Percentiles rank a stretch among this genome's conserved stretches.
These are phyloP conservation scores for Fusarium decemcellulare DNA, from an alignment of 2,329 filamentous ascomycete species.

Conservation along the genomic window DNA sequence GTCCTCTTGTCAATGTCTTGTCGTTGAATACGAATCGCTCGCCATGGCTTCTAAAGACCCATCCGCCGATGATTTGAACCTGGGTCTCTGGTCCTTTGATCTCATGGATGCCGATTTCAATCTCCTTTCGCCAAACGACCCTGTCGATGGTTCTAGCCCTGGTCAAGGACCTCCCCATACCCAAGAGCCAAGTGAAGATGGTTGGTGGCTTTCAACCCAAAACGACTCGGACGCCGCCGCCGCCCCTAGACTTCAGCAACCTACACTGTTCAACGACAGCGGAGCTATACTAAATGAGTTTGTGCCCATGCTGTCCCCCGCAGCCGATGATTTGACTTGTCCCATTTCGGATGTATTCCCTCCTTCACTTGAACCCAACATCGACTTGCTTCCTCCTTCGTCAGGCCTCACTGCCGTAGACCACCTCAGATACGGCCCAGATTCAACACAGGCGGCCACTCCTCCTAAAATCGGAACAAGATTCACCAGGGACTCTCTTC, in stretches of 20 bases:
- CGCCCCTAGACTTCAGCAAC: background rate
- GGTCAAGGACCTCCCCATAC: background rate
- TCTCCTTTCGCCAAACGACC: background rate
- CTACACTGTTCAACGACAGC: background rate
- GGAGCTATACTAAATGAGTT: background rate
- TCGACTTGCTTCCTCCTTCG: background rate
- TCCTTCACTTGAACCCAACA: background rate
- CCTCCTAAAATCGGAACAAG: slow-evolving; percentile 28
- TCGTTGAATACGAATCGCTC: background rate
- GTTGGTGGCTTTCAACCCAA: slow-evolving; percentile 1
- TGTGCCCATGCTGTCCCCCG: background rate
- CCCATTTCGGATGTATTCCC: background rate
- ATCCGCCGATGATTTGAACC: background rate
- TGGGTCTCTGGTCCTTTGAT: background rate
- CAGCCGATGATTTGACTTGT: background rate
- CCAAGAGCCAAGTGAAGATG: background rate
- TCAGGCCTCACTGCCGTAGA: background rate
- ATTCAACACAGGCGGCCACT: background rate
- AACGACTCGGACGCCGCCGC: background rate
- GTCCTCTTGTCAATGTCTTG: background rate
- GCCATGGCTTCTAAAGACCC: slow-evolving; percentile 2
- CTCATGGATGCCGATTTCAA: background rate
- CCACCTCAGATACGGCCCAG: background rate
- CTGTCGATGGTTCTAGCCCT: background rate
- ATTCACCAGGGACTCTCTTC: slow-evolving; percentile 32